Percentiles rank a stretch among this genome's conserved stretches.
phyloP scores from a whole-genome alignment of 2,329 filamentous ascomycete genomes.

The Cordyceps fumosorosea region DNA sequence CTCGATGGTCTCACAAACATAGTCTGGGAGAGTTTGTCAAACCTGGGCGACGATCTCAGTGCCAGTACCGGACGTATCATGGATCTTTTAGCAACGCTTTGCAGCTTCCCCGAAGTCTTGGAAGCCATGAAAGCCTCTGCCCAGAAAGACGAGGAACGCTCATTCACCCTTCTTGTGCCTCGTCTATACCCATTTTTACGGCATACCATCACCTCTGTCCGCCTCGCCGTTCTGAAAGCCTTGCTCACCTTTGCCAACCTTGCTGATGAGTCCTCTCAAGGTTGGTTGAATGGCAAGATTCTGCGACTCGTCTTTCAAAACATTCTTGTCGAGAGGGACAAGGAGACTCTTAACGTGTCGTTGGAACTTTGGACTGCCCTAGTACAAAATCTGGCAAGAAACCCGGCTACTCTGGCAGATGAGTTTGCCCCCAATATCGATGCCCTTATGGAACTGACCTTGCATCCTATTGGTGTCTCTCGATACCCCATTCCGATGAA shows the following conservation, averaged over 20 bases:
- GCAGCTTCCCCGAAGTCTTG: conserved; percentile 86
- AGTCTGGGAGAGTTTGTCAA: conserved; percentile 95
- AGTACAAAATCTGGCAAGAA: conserved; percentile 59
- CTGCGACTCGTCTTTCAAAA: conserved; percentile 91
- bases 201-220: conserved; percentile 94
- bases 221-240: conserved; percentile 86
- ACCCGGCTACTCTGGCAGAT: conserved; percentile 56
- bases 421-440: conserved; percentile 72
- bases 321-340: conserved; percentile 84
- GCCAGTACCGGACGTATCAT: conserved; percentile 97
- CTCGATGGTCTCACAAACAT: conserved; percentile 83
- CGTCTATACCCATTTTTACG: conserved; percentile 92
- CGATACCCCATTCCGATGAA: conserved; percentile 92
- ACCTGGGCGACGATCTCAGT: conserved; percentile 93
- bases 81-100: conserved; percentile 93
- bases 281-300: conserved; percentile 88
- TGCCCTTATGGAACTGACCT: conserved; percentile 73
- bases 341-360: conserved; percentile 73
- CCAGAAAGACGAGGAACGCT: conserved; percentile 72
- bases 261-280: conserved; percentile 69
- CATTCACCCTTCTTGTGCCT: conserved; percentile 87
- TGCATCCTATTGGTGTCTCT: conserved; percentile 88
- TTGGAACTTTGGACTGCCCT: conserved; percentile 82
- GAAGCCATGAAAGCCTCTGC: conserved; percentile 92
- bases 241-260: conserved; percentile 89